Conservation (phyloP, 2,329 filamentous ascomycete species). For the Coleophoma eucalyptorum region DNA sequence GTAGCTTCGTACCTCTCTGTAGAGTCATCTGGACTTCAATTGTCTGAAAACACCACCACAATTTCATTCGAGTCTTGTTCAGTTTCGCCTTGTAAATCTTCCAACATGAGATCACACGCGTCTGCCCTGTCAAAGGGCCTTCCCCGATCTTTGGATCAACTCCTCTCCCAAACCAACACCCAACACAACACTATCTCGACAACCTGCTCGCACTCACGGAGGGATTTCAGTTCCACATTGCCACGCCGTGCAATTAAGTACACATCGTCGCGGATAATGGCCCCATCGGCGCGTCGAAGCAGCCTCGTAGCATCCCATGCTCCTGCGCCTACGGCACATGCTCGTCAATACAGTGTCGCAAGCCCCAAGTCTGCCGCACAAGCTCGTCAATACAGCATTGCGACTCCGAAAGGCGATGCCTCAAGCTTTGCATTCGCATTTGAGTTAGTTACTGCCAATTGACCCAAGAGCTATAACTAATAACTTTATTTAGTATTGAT, state of each 20-base stretch:
- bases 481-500: slow-evolving; percentile 54
- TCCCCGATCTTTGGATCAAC: background rate
- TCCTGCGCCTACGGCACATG: slow-evolving; percentile 8
- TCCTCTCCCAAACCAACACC: background rate
- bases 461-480: slow-evolving; percentile 4
- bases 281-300: background rate
- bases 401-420: background rate
- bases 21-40: background rate
- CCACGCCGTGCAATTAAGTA: background rate
- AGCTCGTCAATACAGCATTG: background rate
- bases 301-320: slow-evolving; percentile 9
- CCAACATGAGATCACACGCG: background rate
- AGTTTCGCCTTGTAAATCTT: background rate
- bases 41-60: background rate
- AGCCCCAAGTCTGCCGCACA: background rate
- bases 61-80: background rate
- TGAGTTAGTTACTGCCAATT: slow-evolving; percentile 36
- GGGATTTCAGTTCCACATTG: background rate
- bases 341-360: background rate
- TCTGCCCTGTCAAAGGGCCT: background rate
- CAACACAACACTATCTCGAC: background rate
- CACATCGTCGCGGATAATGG: background rate
- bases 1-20: background rate
- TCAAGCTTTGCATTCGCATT: slow-evolving; percentile 50
- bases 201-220: background rate